A percentile compares a stretch with the other conserved stretches of the same genome.
Evolutionary conservation across 805 yeast genomes (phyloP).

Genomic region (Komagataella pseudopastoris): DNA sequence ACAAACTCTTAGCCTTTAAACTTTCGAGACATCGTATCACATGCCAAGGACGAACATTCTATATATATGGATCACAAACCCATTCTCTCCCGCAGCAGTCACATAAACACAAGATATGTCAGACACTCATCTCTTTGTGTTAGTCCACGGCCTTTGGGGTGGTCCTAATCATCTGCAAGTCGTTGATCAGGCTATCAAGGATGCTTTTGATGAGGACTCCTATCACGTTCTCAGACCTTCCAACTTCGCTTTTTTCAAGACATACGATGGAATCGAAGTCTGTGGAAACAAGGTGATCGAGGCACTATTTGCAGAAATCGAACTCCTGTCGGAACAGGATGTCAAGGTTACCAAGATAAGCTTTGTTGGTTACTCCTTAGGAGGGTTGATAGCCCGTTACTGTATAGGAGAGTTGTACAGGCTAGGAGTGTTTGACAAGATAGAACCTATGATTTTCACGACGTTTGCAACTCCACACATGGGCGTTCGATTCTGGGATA

Average conservation of each 20-base stretch:
- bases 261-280: constrained; percentile 75
- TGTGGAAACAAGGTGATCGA: constrained; percentile 58
- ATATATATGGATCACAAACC: background rate
- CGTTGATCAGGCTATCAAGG: constrained; percentile 27
- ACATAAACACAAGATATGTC: background rate
- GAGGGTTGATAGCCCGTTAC: constrained; percentile 76
- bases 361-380: constrained; percentile 78
- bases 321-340: constrained; percentile 18
- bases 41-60: background rate
- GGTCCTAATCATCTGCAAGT: constrained; percentile 42
- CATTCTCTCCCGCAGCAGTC: background rate
- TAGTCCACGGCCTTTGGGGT: constrained; percentile 77
- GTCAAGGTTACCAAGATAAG: constrained; percentile 40
- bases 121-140: constrained; percentile 45
- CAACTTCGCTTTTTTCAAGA: constrained; percentile 55
- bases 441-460: constrained; percentile 49
- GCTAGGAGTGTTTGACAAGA: constrained; percentile 34
- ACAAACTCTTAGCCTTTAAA: too few species aligned
- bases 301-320: constrained; percentile 41
- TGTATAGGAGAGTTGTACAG: constrained; percentile 42
- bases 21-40: background rate
- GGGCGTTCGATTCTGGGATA: constrained; percentile 38
- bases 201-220: constrained; percentile 18
- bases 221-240: constrained; percentile 39
- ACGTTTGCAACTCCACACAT: constrained; percentile 77